A percentile compares a stretch with the other conserved stretches of the same genome.
phyloP scores from a whole-genome alignment of 1,284 basidiomycete genomes.

The Apiotrichum veenhuisii region DNA sequence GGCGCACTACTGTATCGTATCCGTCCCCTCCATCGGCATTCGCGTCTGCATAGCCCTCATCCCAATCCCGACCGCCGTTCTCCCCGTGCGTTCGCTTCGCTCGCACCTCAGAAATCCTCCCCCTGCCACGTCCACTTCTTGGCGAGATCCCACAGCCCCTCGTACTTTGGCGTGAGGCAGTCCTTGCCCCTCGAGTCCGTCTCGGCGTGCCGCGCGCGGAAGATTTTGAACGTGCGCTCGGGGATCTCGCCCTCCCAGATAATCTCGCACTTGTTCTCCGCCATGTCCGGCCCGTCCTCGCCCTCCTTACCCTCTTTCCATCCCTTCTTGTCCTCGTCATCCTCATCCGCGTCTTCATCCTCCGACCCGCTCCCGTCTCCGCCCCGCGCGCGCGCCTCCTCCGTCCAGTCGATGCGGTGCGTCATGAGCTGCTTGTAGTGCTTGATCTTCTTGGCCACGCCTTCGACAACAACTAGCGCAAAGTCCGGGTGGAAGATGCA shows the following conservation, averaged over 20 bases:
- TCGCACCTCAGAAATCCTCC: constrained; percentile 47
- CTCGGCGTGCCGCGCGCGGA: constrained; percentile 79
- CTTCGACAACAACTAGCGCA: constrained; percentile 90
- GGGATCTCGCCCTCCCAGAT: constrained; percentile 90
- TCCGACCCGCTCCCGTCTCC: constrained; percentile 35
- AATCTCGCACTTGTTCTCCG: constrained; percentile 81
- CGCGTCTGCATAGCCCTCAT: too few species aligned
- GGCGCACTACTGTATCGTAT: too few species aligned
- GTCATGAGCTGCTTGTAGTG: constrained; percentile 86
- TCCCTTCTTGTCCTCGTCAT: constrained; percentile 23
- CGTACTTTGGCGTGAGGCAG: constrained; percentile 51
- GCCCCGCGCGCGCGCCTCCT: constrained; percentile 74
- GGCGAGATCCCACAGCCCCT: constrained; percentile 87
- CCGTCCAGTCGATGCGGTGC: constrained; percentile 89
- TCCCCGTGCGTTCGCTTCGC: too few species aligned
- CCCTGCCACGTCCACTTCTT: constrained; percentile 59
- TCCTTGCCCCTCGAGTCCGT: constrained; percentile 83
- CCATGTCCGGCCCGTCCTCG: constrained; percentile 56
- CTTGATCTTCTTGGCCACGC: constrained; percentile 77
- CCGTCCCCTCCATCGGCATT: too few species aligned
- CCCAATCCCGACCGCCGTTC: too few species aligned
- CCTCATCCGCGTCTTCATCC: constrained; percentile 54
- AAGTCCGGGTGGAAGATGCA: constrained; percentile 86
- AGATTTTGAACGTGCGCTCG: constrained; percentile 74
- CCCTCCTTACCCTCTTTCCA: constrained; percentile 30